Percentiles rank a stretch among this genome's conserved stretches.
Evolutionary conservation across 2,329 filamentous ascomycete species (phyloP).

Genomic region (Chrysosporium keratinophilum): DNA sequence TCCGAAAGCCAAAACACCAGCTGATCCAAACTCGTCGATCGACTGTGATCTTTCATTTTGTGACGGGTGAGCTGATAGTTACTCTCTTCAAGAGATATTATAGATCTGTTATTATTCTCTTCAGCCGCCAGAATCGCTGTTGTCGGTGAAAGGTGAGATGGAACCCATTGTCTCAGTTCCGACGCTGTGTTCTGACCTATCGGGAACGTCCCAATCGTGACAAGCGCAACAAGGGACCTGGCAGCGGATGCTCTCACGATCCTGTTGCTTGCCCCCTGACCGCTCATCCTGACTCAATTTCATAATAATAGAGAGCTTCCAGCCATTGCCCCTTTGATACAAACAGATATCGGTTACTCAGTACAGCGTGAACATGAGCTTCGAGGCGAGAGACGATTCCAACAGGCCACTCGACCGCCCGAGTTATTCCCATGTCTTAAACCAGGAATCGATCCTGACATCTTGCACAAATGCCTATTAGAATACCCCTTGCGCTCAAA

Average conservation of each 20-base stretch:
- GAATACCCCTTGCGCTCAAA: neutral
- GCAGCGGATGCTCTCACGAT: too few species aligned
- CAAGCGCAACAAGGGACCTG: neutral
- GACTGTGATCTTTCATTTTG: neutral
- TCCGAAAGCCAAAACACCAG: conserved; percentile 3
- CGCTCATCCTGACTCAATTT: too few species aligned
- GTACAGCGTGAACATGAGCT: too few species aligned
- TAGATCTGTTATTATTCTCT: neutral
- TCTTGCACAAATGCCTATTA: too few species aligned
- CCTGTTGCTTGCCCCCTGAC: too few species aligned
- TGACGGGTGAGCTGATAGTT: neutral
- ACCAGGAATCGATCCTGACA: too few species aligned
- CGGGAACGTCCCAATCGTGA: neutral
- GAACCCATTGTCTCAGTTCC: conserved; percentile 3
- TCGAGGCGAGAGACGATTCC: too few species aligned
- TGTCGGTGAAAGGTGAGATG: neutral
- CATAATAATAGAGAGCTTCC: neutral
- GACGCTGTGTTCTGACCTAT: neutral
- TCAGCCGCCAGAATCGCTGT: neutral
- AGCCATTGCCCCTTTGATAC: neutral
- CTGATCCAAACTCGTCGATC: conserved; percentile 6
- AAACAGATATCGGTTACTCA: too few species aligned
- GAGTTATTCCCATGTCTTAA: too few species aligned
- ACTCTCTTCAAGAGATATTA: neutral
- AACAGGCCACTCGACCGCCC: too few species aligned